A percentile compares a stretch with the other conserved stretches of the same genome.
These are phyloP conservation scores for Dictyostelium brefeldianum DNA, from an alignment of 78 protist species.

Conservation along the genomic window DNA sequence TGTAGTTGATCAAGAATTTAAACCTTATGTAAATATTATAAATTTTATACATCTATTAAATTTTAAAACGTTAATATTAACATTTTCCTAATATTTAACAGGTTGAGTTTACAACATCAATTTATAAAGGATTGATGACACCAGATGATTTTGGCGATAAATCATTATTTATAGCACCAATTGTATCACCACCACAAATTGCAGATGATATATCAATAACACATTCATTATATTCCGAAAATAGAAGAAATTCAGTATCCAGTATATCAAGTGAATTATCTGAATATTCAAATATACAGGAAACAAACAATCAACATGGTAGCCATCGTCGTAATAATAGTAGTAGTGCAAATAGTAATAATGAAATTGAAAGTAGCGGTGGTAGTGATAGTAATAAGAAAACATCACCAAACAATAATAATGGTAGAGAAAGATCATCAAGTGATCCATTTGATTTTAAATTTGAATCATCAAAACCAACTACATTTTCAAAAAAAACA, in stretches of 20 bases:
- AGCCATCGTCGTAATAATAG: neutral
- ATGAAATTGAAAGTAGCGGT: neutral
- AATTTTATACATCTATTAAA: neutral
- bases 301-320: neutral
- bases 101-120: conserved; percentile 64
- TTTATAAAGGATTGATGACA: conserved; percentile 15
- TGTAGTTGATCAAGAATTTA: conserved; percentile 21
- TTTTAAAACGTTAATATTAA: neutral
- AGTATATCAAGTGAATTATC: conserved; percentile 49
- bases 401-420: neutral
- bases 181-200: neutral
- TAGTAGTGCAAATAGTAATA: neutral
- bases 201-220: conserved; percentile 5
- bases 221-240: conserved; percentile 18
- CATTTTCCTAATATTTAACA: neutral
- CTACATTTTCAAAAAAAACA: neutral
- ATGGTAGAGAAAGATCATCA: neutral
- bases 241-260: conserved; percentile 40
- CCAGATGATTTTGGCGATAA: conserved; percentile 7
- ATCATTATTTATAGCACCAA: neutral
- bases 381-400: neutral
- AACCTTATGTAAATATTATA: conserved; percentile 57
- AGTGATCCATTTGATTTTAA: conserved; percentile 71
- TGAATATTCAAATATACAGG: conserved; percentile 13
- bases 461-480: conserved; percentile 5